Percentiles rank a stretch among this genome's conserved stretches.
Conservation (phyloP, 169 alveolate genomes). For the Plasmodium vivax region DNA sequence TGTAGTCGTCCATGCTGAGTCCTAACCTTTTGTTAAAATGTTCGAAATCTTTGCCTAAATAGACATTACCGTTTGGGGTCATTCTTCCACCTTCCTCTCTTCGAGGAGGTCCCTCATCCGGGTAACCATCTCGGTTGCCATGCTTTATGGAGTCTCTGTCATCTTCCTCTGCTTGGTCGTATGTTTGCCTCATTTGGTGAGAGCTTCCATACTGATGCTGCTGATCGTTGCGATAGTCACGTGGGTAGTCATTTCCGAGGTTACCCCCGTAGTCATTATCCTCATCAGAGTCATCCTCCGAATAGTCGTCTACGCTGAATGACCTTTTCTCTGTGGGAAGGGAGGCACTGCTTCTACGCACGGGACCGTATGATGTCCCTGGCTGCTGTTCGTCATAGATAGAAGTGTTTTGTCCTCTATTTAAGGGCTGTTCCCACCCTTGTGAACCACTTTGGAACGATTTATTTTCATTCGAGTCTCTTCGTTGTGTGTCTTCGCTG, state of each 20-base stretch:
- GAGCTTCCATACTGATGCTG: background rate
- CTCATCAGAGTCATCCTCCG: constrained; percentile 5
- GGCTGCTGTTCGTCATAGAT: background rate
- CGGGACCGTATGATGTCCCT: background rate
- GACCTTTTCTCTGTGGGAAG: background rate
- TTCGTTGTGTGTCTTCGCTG: background rate
- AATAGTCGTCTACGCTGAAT: background rate
- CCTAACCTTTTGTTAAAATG: constrained; percentile 32
- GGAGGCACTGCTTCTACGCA: background rate
- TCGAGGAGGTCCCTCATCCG: background rate
- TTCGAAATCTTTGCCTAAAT: constrained; percentile 48
- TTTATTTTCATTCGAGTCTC: background rate
- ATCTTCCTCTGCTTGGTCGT: background rate
- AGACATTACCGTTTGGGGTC: background rate
- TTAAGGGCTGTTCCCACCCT: background rate
- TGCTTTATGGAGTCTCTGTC: background rate
- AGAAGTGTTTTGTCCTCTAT: constrained; percentile 2
- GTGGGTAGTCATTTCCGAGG: background rate
- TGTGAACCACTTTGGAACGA: background rate
- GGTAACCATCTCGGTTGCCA: background rate
- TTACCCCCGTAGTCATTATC: background rate
- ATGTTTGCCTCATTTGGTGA: background rate
- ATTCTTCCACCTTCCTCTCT: background rate
- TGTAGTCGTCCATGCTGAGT: constrained; percentile 19
- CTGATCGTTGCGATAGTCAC: background rate